These are phyloP conservation scores for Nicotiana paniculata DNA, from an alignment of 257 asterid species.

Conservation along the genomic window DNA sequence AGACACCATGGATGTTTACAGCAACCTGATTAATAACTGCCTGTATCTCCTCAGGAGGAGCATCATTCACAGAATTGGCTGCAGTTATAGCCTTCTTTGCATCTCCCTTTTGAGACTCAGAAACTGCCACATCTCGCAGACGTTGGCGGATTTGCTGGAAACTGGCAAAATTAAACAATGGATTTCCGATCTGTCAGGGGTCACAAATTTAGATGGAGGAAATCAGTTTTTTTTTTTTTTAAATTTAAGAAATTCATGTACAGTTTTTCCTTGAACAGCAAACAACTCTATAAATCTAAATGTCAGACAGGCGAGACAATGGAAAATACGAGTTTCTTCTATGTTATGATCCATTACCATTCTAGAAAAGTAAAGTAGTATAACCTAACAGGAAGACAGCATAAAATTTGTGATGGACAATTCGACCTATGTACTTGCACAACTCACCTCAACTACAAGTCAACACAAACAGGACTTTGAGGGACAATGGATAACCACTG, in stretches of 20 bases:
- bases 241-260: neutral
- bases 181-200: neutral
- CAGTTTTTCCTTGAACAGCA: neutral
- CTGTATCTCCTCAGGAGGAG: conserved; percentile 55
- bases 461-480: neutral
- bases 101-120: conserved; percentile 43
- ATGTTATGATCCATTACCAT: neutral
- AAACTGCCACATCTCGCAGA: conserved; percentile 52
- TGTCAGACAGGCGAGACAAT: neutral
- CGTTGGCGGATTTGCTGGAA: conserved; percentile 57
- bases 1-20: conserved; percentile 68
- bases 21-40: conserved; percentile 56
- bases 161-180: conserved; percentile 35
- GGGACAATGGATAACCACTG: neutral
- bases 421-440: neutral
- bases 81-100: conserved; percentile 49
- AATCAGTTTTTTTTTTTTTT: neutral
- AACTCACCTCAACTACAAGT: neutral
- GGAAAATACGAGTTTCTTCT: neutral
- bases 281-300: neutral
- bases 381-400: neutral
- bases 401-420: neutral
- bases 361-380: neutral
- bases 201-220: conserved; percentile 1
- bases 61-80: conserved; percentile 40